These are phyloP conservation scores for Pseudogymnoascus pannorum DNA, from an alignment of 2,329 filamentous ascomycete genomes.

Conservation along the genomic window DNA sequence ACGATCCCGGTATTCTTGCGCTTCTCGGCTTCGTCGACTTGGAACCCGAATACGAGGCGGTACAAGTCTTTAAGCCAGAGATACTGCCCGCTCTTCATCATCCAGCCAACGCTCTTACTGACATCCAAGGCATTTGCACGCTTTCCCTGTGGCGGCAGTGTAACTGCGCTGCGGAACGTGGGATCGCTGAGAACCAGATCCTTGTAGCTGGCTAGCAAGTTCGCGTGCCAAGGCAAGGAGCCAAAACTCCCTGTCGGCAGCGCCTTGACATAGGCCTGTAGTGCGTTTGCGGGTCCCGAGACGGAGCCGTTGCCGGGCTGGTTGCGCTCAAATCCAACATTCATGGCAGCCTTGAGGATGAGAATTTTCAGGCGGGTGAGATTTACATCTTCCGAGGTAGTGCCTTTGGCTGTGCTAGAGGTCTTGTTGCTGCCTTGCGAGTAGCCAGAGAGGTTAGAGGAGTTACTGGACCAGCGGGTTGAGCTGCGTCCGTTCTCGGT, in stretches of 20 bases:
- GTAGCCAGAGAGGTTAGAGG: constrained; percentile 71
- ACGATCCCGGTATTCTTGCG: constrained; percentile 58
- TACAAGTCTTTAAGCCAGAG: constrained; percentile 76
- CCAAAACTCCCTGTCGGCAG: constrained; percentile 76
- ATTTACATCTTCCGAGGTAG: constrained; percentile 67
- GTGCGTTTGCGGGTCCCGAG: constrained; percentile 33
- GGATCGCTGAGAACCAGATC: constrained; percentile 69
- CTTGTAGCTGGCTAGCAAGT: constrained; percentile 71
- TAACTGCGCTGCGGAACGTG: constrained; percentile 49
- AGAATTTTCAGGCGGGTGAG: constrained; percentile 71
- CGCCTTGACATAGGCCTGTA: constrained; percentile 70
- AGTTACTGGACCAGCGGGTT: constrained; percentile 73
- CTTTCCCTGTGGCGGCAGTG: constrained; percentile 50
- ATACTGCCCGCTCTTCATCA: constrained; percentile 67
- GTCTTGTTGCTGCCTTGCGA: constrained; percentile 62
- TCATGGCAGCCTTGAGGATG: constrained; percentile 78
- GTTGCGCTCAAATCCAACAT: constrained; percentile 66
- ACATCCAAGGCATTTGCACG: constrained; percentile 65
- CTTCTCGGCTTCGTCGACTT: constrained; percentile 66
- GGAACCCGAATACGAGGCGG: constrained; percentile 75
- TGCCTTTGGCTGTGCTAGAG: constrained; percentile 65
- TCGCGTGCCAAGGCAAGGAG: constrained; percentile 58
- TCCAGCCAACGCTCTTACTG: constrained; percentile 69
- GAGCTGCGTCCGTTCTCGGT: constrained; percentile 55
- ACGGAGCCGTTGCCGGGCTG: constrained; percentile 33